phyloP scores from a whole-genome alignment of 495 filamentous ascomycete genomes.

The Aspergillus carlsbadensis region DNA sequence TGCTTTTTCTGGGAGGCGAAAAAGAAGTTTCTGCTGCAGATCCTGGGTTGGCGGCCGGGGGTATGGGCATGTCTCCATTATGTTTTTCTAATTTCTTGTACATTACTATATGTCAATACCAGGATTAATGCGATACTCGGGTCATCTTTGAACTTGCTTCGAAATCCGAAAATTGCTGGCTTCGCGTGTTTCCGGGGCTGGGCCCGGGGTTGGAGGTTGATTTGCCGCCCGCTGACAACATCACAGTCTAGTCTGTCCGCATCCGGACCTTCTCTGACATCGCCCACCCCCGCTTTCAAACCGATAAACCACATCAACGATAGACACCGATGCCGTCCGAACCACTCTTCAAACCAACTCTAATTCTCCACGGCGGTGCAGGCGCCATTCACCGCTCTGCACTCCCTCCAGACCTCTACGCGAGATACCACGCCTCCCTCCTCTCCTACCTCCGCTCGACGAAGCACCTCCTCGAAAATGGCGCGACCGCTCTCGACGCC shows the following conservation, averaged over 20 bases:
- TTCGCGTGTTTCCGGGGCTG: no score
- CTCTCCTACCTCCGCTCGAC: constrained; percentile 57
- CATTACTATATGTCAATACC: constrained; percentile 39
- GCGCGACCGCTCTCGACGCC: constrained; percentile 62
- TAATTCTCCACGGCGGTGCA: constrained; percentile 89
- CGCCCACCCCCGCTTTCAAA: not conserved
- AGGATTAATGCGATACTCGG: constrained; percentile 36
- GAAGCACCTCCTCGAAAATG: constrained; percentile 37
- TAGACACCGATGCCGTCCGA: constrained; percentile 10
- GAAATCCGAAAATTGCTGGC: no score
- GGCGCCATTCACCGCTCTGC: constrained; percentile 72
- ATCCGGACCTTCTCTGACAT: not conserved
- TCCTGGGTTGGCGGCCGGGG: constrained; percentile 18
- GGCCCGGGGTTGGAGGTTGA: not conserved
- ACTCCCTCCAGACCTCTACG: constrained; percentile 61
- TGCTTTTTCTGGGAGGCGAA: constrained; percentile 16
- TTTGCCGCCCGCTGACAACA: constrained; percentile 7
- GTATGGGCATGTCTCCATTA: constrained; percentile 9
- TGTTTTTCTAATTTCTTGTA: constrained; percentile 33
- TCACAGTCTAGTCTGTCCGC: not conserved
- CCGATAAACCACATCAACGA: not conserved
- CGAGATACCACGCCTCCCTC: constrained; percentile 60
- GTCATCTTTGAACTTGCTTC: not conserved
- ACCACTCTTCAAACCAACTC: constrained; percentile 53
- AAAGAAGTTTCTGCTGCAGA: constrained; percentile 11